Conservation (phyloP, 331 rosid genomes). For the Rosa hybrid region DNA sequence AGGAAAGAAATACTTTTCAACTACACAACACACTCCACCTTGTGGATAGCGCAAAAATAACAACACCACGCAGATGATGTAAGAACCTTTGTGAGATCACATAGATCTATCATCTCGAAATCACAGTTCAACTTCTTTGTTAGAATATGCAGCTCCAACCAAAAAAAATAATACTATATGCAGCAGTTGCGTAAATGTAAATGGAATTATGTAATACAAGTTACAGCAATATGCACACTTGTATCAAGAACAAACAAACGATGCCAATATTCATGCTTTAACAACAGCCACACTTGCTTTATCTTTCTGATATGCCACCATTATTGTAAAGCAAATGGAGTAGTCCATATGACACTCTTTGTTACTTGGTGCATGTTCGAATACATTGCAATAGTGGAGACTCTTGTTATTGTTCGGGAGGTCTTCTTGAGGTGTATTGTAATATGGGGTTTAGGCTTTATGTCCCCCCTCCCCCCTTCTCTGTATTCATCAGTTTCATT, state of each 20-base stretch:
- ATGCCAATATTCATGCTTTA: not conserved
- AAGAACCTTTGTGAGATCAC: not conserved
- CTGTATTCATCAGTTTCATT: too few species aligned
- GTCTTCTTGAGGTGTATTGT: too few species aligned
- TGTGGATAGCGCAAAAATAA: not conserved
- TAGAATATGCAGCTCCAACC: not conserved
- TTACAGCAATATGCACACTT: not conserved
- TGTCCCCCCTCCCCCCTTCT: too few species aligned
- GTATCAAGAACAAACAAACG: not conserved
- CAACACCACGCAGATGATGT: not conserved
- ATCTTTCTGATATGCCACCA: too few species aligned
- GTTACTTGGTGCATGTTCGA: too few species aligned
- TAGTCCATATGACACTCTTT: constrained; percentile 47
- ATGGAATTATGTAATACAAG: not conserved
- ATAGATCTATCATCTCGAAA: not conserved
- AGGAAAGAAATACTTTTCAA: not conserved
- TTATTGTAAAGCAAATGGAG: constrained; percentile 36
- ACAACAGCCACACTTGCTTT: constrained; percentile 1
- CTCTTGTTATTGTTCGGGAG: too few species aligned
- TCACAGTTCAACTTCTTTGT: not conserved
- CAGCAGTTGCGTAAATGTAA: not conserved
- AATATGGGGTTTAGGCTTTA: too few species aligned
- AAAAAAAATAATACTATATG: not conserved
- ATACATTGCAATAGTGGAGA: too few species aligned
- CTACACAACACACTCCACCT: constrained; percentile 23